Evolutionary conservation across 1,284 basidiomycete species (phyloP).

Genomic region (Lentinula novae-zelandiae): DNA sequence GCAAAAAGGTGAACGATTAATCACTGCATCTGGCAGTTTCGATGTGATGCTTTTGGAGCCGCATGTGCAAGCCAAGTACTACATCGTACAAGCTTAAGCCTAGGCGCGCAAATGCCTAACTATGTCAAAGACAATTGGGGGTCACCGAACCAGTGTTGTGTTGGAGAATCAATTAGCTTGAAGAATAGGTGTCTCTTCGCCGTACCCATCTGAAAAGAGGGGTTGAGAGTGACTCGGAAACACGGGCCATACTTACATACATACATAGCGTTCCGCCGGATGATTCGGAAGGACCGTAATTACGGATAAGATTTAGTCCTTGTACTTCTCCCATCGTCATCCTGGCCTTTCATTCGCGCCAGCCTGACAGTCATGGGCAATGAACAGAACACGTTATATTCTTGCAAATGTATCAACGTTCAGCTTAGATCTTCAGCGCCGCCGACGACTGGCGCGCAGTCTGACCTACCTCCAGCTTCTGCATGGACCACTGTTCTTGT

Average conservation of each 20-base stretch:
- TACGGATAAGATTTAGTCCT: not conserved
- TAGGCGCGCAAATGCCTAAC: too few relatives aligned
- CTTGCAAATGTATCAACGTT: constrained; percentile 73
- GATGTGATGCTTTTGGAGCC: too few relatives aligned
- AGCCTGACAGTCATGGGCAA: constrained; percentile 15
- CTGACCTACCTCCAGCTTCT: constrained; percentile 35
- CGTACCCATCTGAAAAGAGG: too few relatives aligned
- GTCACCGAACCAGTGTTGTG: too few relatives aligned
- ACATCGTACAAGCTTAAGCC: too few relatives aligned
- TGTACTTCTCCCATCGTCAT: not conserved
- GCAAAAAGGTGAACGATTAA: too few relatives aligned
- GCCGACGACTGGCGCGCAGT: constrained; percentile 22
- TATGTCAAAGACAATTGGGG: too few relatives aligned
- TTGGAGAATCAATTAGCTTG: too few relatives aligned
- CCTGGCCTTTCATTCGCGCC: constrained; percentile 9
- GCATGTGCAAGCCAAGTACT: too few relatives aligned
- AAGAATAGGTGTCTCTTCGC: too few relatives aligned
- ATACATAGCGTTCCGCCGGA: not conserved
- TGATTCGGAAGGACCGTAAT: not conserved
- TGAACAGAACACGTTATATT: constrained; percentile 27
- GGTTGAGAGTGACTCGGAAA: not conserved
- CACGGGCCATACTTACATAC: not conserved
- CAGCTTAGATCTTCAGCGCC: constrained; percentile 38
- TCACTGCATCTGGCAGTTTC: too few relatives aligned
- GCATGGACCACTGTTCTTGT: constrained; percentile 58